phyloP scores from a whole-genome alignment of 495 filamentous ascomycete species.

The Hypoxylon intermedium region DNA sequence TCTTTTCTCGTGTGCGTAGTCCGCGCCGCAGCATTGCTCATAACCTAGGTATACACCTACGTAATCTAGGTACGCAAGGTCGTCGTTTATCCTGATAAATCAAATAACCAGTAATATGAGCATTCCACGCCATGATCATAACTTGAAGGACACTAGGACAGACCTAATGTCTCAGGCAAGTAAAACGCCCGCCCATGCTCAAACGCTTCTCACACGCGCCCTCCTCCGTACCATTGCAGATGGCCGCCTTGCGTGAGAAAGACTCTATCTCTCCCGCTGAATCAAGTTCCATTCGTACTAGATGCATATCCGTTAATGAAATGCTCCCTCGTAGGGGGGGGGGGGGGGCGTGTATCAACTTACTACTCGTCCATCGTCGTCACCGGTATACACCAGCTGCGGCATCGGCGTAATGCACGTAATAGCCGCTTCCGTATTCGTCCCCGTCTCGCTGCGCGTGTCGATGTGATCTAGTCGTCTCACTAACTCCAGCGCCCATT shows the following conservation, averaged over 20 bases:
- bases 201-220: conserved; percentile 23
- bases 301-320: conserved; percentile 31
- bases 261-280: conserved; percentile 63
- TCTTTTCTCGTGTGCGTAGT: conserved; percentile 5
- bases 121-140: background rate
- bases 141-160: background rate
- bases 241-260: conserved; percentile 6
- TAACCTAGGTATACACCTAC: too few species aligned
- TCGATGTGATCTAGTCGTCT: conserved; percentile 86
- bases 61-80: too few species aligned
- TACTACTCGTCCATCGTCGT: conserved; percentile 84
- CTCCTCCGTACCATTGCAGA: conserved; percentile 9
- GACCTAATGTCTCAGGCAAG: background rate
- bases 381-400: conserved; percentile 87
- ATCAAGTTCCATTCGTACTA: conserved; percentile 91
- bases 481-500: conserved; percentile 63
- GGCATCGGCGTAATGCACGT: conserved; percentile 87
- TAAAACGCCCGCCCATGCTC: conserved; percentile 27
- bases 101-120: background rate
- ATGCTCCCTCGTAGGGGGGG: background rate
- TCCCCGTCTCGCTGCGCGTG: conserved; percentile 70
- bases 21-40: conserved; percentile 1
- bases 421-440: conserved; percentile 80
- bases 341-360: conserved; percentile 35
- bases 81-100: conserved; percentile 24